Base-by-base conservation (phyloP, 148 eudicot genomes). In the Fagopyrum esculentum region DNA sequence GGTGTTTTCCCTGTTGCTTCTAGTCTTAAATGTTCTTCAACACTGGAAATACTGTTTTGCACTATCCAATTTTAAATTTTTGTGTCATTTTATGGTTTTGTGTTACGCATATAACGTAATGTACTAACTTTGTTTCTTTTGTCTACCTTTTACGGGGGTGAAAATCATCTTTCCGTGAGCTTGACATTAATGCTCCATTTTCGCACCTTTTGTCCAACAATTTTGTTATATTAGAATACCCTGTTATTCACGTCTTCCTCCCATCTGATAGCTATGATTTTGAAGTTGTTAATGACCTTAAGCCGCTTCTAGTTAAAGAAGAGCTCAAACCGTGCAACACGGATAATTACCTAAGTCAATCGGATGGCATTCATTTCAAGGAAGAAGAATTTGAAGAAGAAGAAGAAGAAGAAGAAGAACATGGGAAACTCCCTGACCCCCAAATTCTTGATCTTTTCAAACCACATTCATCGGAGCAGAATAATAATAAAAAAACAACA, bases 301-400 rank as follows among this genome's bases (percentile, higher is more conserved):
- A 60, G 78, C 85, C 78, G 43, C 81, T 29, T 78, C 69, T 70
- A 40, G 17, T 49, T 6, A 75, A 72, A 77, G 77, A 35, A 6
- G 82, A 85, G 19, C 57, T 69, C 11, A 87, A 87, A 72, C 77
- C 76, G 73, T 70, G 81, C 11, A 56, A 75, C 19, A 60, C 29
- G 69, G 76, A 81, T 49, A 81, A 74, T 72, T 45, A n/a, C 19
- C 77, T 82, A 35, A 86, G 78, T 73, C 88, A 83, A 1, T 15
- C 10, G 17, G 74, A 78, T 35, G 91, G 96, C 1, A 81, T 87
- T 71, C 54, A 72, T 48, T 92, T 89, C 73, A 90, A 76, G 84
- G 99, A 87, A 79, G 99, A 96, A 80, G 94, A 89, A 79, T 85
- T 95, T 16, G 51, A 71, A 45, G 87, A 89, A 79, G 98, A 88